A percentile compares a stretch with the other conserved stretches of the same genome.
These are phyloP conservation scores for Trypanosoma grayi DNA, from an alignment of 208 protist species.

Conservation along the genomic window DNA sequence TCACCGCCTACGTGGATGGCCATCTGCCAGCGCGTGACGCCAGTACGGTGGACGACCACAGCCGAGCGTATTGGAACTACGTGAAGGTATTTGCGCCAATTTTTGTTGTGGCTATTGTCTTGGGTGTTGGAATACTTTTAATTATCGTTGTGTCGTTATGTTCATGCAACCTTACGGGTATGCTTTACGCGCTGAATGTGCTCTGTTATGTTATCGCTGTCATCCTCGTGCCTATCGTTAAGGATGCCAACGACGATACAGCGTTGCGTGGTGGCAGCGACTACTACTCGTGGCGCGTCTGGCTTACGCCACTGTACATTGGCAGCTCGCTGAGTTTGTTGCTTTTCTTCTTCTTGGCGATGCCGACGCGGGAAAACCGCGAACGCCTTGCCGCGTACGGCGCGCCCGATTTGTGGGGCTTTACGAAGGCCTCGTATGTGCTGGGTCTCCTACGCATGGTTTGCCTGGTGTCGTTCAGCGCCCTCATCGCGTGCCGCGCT, in stretches of 20 bases:
- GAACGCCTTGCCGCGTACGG: slow-evolving; percentile 24
- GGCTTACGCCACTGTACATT: slow-evolving; percentile 65
- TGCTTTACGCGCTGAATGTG: slow-evolving; percentile 12
- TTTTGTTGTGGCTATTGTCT: slow-evolving; percentile 48
- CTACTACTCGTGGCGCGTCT: slow-evolving; percentile 59
- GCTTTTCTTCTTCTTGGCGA: slow-evolving; percentile 5
- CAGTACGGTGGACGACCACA: slow-evolving; percentile 3
- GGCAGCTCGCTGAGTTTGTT: slow-evolving; percentile 37
- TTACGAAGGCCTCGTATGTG: slow-evolving; percentile 31
- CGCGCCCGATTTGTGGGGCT: slow-evolving; percentile 26
- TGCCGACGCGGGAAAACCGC: slow-evolving; percentile 19
- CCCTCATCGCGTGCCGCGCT: slow-evolving; percentile 61
- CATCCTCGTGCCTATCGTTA: slow-evolving; percentile 63
- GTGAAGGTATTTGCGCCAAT: slow-evolving; percentile 68
- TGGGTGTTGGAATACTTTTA: slow-evolving; percentile 29
- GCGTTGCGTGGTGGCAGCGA: slow-evolving; percentile 27
- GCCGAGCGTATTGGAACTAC: slow-evolving; percentile 52
- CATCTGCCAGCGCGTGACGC: slow-evolving; percentile 16
- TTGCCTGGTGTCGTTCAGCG: slow-evolving; percentile 43
- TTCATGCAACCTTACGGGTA: too few relatives aligned
- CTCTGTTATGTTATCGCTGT: slow-evolving; percentile 42
- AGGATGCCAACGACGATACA: slow-evolving; percentile 53
- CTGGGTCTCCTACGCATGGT: slow-evolving; percentile 30
- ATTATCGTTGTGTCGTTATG: slow-evolving; percentile 14
- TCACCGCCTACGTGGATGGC: slow-evolving; percentile 48